Evolutionary conservation across 257 asterid species (phyloP).

Genomic region (Primulina huaijiensis): DNA sequence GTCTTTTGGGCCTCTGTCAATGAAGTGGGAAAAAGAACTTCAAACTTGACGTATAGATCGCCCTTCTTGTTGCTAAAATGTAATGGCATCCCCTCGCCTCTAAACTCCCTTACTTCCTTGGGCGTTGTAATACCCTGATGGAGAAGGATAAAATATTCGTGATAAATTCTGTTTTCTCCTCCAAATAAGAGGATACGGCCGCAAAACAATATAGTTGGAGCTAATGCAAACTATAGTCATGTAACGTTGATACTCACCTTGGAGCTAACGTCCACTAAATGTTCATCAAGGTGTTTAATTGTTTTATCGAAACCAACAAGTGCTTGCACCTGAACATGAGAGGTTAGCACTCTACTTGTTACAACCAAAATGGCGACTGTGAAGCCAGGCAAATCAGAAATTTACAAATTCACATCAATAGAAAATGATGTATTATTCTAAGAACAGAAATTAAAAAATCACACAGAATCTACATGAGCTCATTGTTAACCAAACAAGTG

Average conservation of each 20-base stretch:
- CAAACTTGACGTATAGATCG: slow-evolving; percentile 69
- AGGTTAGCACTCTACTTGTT: background rate
- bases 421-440: background rate
- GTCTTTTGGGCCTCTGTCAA: slow-evolving; percentile 74
- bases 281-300: slow-evolving; percentile 86
- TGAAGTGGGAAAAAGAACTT: slow-evolving; percentile 81
- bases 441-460: too few relatives aligned
- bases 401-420: background rate
- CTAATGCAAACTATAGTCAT: background rate
- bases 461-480: too few relatives aligned
- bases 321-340: slow-evolving; percentile 71
- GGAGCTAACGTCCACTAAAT: slow-evolving; percentile 72
- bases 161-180: background rate
- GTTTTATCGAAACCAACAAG: slow-evolving; percentile 93
- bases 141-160: background rate
- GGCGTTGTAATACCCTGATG: slow-evolving; percentile 81
- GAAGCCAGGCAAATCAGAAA: background rate
- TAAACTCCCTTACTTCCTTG: slow-evolving; percentile 78
- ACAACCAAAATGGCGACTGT: background rate
- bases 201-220: background rate
- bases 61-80: slow-evolving; percentile 88
- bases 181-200: background rate
- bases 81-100: slow-evolving; percentile 92
- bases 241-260: slow-evolving; percentile 45
- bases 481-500: too few relatives aligned